These are phyloP conservation scores for Russula vinacea DNA, from an alignment of 768 basidiomycete species.

Conservation along the genomic window DNA sequence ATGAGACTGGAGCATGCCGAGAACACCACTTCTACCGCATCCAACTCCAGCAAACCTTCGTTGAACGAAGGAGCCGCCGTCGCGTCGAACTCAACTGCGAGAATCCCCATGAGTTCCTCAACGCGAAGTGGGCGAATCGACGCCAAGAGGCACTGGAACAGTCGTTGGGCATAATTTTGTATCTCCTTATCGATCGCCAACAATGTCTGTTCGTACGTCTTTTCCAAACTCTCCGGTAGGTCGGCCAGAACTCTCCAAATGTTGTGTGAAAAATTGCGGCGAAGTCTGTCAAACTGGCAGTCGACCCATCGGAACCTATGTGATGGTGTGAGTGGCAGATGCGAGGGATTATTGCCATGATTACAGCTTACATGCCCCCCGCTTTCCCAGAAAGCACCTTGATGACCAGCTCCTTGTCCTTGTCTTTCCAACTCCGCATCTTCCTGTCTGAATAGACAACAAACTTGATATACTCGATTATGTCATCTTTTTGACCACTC, in stretches of 20 bases:
- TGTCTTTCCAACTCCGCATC: slow-evolving; percentile 14
- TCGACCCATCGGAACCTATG: slow-evolving; percentile 17
- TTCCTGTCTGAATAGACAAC: background rate
- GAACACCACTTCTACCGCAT: background rate
- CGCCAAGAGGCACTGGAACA: slow-evolving; percentile 11
- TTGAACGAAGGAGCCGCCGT: background rate
- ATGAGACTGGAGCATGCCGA: background rate
- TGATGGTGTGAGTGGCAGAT: background rate
- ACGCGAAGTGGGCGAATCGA: slow-evolving; percentile 2
- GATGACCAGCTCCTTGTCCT: slow-evolving; percentile 5
- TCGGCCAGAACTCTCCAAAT: background rate
- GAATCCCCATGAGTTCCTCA: background rate
- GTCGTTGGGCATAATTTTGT: slow-evolving; percentile 2
- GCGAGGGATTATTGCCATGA: too few species aligned
- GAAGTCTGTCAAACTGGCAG: slow-evolving; percentile 15
- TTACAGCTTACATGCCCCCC: slow-evolving; percentile 16
- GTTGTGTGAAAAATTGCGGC: background rate
- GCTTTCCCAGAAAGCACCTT: slow-evolving; percentile 8
- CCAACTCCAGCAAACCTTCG: background rate
- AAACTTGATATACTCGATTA: background rate
- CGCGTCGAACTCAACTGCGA: background rate
- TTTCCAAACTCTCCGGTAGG: slow-evolving; percentile 8
- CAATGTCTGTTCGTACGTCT: slow-evolving; percentile 2
- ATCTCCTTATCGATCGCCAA: slow-evolving; percentile 2
- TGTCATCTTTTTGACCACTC: background rate